Evolutionary conservation across 2,329 filamentous ascomycete species (phyloP).

Genomic region (Arthrobotrys sphaeroides): DNA sequence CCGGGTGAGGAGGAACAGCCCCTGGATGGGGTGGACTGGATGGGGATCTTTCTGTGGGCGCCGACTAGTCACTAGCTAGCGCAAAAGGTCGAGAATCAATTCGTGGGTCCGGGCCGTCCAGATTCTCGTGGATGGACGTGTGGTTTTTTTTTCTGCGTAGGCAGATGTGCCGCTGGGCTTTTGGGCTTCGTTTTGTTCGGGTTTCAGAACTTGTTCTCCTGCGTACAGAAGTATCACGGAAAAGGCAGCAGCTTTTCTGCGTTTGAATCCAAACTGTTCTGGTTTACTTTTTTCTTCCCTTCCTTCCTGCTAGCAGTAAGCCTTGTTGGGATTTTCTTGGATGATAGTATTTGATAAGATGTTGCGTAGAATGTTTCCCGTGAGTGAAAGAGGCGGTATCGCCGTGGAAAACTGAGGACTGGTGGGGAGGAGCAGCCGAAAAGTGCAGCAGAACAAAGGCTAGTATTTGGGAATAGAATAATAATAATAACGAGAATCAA

Average conservation of each 20-base stretch:
- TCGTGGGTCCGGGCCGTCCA: constrained; percentile 44
- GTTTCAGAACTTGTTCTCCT: constrained; percentile 50
- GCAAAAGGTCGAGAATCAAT: constrained; percentile 38
- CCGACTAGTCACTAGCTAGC: constrained; percentile 35
- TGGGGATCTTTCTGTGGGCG: constrained; percentile 17
- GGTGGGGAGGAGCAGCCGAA: constrained; percentile 42
- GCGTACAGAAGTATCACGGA: constrained; percentile 46
- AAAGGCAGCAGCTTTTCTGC: constrained; percentile 52
- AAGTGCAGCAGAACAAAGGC: constrained; percentile 7
- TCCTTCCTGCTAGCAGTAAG: not conserved
- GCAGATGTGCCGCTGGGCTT: constrained; percentile 49
- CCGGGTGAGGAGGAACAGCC: constrained; percentile 22
- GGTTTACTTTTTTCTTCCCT: not conserved
- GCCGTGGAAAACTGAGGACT: constrained; percentile 16
- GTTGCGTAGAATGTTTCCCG: constrained; percentile 35
- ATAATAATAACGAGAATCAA: constrained; percentile 37
- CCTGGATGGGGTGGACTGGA: constrained; percentile 44
- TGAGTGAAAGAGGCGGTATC: constrained; percentile 14
- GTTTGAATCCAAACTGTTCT: constrained; percentile 31
- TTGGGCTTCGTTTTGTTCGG: constrained; percentile 43
- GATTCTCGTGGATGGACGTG: constrained; percentile 33
- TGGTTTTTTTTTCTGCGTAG: constrained; percentile 26
- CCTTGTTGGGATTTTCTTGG: not conserved
- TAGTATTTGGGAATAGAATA: constrained; percentile 18
- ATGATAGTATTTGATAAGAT: constrained; percentile 46